Percentiles rank a stretch among this genome's conserved stretches.
These are phyloP conservation scores for Diplocarpon rosae DNA, from an alignment of 2,329 filamentous ascomycete genomes.

Conservation along the genomic window DNA sequence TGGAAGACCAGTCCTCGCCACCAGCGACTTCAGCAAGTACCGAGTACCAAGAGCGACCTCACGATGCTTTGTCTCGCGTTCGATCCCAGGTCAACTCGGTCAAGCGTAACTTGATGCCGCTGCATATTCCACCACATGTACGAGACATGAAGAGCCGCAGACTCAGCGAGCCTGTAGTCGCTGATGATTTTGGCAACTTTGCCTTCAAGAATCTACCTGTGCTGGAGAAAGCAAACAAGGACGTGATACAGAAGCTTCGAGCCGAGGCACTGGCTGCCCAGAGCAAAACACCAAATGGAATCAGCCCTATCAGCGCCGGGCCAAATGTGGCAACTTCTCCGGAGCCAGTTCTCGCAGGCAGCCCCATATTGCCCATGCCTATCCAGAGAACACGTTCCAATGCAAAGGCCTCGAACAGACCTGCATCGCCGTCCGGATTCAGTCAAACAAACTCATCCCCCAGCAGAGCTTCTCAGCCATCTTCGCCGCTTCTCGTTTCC, in stretches of 20 bases:
- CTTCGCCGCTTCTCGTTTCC: constrained; percentile 87
- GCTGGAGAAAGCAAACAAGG: constrained; percentile 95
- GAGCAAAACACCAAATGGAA: constrained; percentile 33
- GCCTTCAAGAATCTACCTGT: constrained; percentile 96
- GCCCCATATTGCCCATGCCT: constrained; percentile 68
- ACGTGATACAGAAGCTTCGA: constrained; percentile 91
- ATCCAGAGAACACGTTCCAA: constrained; percentile 75
- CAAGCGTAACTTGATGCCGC: constrained; percentile 85
- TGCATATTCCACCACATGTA: constrained; percentile 94
- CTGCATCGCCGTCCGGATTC: constrained; percentile 73
- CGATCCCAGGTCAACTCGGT: constrained; percentile 77
- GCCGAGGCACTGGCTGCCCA: constrained; percentile 73
- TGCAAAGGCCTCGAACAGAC: constrained; percentile 65
- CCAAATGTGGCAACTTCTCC: constrained; percentile 38
- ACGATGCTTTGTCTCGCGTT: constrained; percentile 86
- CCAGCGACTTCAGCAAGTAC: constrained; percentile 56
- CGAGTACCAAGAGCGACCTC: constrained; percentile 80
- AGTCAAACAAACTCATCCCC: constrained; percentile 79
- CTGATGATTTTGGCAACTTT: constrained; percentile 93
- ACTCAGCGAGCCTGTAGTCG: constrained; percentile 77
- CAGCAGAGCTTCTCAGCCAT: constrained; percentile 71
- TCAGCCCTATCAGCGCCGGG: constrained; percentile 15
- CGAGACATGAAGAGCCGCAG: constrained; percentile 79
- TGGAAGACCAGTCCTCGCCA: constrained; percentile 78
- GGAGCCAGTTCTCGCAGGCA: constrained; percentile 66